Conservation (phyloP, 2,329 filamentous ascomycete species). For the Sclerotinia trifoliorum region DNA sequence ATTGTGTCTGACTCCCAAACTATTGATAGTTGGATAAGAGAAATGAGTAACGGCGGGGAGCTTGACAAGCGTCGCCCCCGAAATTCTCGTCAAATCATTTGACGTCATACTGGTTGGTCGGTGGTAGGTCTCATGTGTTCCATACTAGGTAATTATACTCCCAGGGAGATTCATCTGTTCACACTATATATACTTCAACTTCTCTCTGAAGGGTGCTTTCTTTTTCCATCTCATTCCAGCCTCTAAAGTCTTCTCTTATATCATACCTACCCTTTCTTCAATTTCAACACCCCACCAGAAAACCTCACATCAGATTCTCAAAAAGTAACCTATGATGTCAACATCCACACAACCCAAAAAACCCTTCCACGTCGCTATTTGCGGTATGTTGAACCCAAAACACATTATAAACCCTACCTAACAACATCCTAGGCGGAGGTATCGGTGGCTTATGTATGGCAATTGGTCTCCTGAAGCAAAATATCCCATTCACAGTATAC, state of each 20-base stretch:
- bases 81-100: not conserved
- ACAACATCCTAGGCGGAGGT: slow-evolving; percentile 32
- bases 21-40: not conserved
- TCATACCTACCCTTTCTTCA: not conserved
- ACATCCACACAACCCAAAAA: slow-evolving; percentile 29
- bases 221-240: not conserved
- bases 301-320: not conserved
- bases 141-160: not conserved
- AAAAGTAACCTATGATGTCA: slow-evolving; percentile 23
- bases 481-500: slow-evolving; percentile 37
- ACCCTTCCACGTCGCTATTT: slow-evolving; percentile 38
- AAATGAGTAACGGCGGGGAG: not conserved
- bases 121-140: not conserved
- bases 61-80: not conserved
- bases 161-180: not conserved
- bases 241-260: not conserved
- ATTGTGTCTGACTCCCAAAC: not conserved
- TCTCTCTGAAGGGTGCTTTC: not conserved
- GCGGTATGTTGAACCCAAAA: slow-evolving; percentile 26
- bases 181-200: not conserved
- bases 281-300: not conserved
- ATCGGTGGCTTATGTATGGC: slow-evolving; percentile 37
- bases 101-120: not conserved
- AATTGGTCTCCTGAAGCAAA: slow-evolving; percentile 37
- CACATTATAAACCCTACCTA: not conserved